Evolutionary conservation across 2,329 filamentous ascomycete genomes (phyloP).

Genomic region (Alternaria triticina): DNA sequence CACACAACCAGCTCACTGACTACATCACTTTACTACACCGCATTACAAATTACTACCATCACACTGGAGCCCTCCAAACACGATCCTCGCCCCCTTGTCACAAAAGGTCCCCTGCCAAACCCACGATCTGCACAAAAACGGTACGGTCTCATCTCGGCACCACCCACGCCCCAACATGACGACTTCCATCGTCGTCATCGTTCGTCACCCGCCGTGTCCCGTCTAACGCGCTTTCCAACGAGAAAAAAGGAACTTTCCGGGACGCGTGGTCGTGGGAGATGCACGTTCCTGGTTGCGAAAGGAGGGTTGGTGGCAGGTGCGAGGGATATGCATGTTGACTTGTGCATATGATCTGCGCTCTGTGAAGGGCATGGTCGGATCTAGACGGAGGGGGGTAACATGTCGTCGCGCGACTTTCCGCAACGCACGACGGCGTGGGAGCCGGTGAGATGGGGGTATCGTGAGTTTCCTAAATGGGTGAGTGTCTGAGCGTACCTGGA

Average conservation of each 20-base stretch:
- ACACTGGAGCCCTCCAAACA: background rate
- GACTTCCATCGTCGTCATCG: background rate
- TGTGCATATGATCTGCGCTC: background rate
- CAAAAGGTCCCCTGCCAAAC: background rate
- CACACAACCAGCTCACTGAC: background rate
- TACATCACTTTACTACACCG: background rate
- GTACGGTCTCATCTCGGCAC: conserved; percentile 1
- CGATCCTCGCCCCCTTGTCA: background rate
- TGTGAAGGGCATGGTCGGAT: background rate
- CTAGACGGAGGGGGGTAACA: background rate
- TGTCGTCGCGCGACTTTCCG: background rate
- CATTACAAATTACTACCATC: background rate
- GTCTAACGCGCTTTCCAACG: background rate
- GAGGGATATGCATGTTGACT: background rate
- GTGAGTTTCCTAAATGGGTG: background rate
- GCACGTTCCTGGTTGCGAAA: background rate
- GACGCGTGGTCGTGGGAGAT: background rate
- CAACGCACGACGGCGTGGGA: background rate
- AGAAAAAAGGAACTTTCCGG: background rate
- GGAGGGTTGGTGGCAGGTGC: background rate
- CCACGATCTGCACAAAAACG: background rate
- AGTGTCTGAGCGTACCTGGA: background rate
- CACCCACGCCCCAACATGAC: background rate
- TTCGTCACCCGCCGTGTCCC: background rate
- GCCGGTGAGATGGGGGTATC: background rate